Evolutionary conservation across 2,329 filamentous ascomycete species (phyloP).

Genomic region (Pestalotiopsis sp.): DNA sequence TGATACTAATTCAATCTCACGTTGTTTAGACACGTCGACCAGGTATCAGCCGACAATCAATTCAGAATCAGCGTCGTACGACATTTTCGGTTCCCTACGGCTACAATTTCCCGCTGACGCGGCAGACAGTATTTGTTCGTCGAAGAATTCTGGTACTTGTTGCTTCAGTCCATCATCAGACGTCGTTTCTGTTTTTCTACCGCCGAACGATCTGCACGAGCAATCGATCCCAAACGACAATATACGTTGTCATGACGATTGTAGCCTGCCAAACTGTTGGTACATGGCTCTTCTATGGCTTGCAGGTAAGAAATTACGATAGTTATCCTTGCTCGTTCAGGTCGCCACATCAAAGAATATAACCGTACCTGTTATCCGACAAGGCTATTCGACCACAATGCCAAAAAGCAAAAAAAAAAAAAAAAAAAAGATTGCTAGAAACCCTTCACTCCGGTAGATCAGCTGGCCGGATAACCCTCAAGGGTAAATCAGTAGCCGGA

Average conservation of each 20-base stretch:
- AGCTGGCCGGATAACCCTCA: no score
- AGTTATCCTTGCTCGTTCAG: neutral
- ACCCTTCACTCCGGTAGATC: no score
- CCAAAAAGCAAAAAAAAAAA: no score
- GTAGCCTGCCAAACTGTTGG: conserved; percentile 23
- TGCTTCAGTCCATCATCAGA: conserved; percentile 31
- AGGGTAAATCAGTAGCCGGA: no score
- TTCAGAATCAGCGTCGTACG: neutral
- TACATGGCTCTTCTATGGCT: conserved; percentile 26
- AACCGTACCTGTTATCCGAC: neutral
- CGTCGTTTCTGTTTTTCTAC: conserved; percentile 34
- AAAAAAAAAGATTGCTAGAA: no score
- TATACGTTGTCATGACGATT: conserved; percentile 20
- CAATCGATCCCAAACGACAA: neutral
- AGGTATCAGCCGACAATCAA: neutral
- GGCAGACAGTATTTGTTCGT: conserved; percentile 26
- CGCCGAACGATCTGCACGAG: conserved; percentile 13
- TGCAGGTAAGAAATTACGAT: neutral
- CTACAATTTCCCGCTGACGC: neutral
- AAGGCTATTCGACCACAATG: neutral
- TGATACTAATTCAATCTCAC: neutral
- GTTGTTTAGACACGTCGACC: neutral
- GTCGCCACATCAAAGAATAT: neutral
- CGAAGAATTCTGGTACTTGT: conserved; percentile 31
- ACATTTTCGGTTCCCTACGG: fast-evolving